Evolutionary conservation across 129 eudicot species (phyloP), one percentile per base, ranked within the genome.

Genomic region (Erigeron canadensis): DNA sequence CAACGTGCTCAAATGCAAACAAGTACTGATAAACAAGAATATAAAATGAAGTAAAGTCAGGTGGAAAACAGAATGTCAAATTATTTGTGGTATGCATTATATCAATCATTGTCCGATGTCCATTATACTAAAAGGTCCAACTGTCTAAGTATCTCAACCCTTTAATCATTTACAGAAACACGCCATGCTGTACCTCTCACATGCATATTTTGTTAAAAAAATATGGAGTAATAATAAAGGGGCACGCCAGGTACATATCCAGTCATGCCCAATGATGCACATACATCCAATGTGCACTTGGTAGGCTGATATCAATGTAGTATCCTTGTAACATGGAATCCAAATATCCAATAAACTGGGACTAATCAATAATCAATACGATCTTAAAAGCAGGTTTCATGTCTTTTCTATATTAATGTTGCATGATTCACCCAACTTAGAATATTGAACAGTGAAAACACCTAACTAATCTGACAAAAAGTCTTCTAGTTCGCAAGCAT

Each of bases 221-320:
- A 34, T 38, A 28, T 28, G 34, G 3, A 28, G 34, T 69, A 45
- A 16, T n/a, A 17, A 53, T 53, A 4, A 59, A 71, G 17, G 58
- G 16, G 62, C 63, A 73, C 38, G 53, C 63, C 53, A 48, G 17
- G 63, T 61, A 51, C 45, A 16, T 28, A 60, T 60, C 19, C 46
- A 15, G 58, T 71, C 44, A 44, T 43, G 37, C 53, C 56, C 56
- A 74, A 40, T n/a, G 71, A 42, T 50, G 72, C 72, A 51, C 15
- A 74, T 42, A 54, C 44, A 54, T 45, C 72, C 79, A 65, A 75
- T 54, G 38, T 48, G 53, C 19, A 40, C 60, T 44, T 37, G 23
- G 21, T 38, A 21, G 1, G 19, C n/a, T 15, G 28, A 28, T 43
- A 15, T 2, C 13, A 11, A 53, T 53, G 34, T 28, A 28, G 34